phyloP scores from a whole-genome alignment of 1,284 basidiomycete species.

The Tilletia horrida region DNA sequence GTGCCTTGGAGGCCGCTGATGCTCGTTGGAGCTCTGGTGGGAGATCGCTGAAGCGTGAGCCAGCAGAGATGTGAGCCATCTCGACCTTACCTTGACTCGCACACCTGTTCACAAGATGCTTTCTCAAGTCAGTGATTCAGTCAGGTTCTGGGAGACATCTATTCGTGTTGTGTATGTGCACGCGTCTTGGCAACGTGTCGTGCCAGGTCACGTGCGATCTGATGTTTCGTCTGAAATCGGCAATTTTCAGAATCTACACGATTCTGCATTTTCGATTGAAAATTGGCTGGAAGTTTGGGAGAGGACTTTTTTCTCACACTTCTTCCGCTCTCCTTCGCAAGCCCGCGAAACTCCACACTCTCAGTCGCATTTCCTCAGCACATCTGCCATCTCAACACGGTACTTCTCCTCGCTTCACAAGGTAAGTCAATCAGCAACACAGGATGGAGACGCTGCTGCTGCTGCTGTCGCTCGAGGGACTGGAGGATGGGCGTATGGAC shows the following conservation, averaged over 20 bases:
- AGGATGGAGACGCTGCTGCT: too few species aligned
- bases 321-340: background rate
- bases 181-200: background rate
- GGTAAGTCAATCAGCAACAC: too few species aligned
- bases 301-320: background rate
- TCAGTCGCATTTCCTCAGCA: background rate
- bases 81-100: too few species aligned
- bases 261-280: background rate
- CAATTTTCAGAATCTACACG: background rate
- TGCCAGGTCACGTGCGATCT: background rate
- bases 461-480: too few species aligned
- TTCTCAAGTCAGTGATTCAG: too few species aligned
- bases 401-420: too few species aligned
- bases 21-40: background rate
- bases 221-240: background rate
- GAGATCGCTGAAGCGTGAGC: background rate
- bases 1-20: background rate
- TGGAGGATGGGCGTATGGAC: too few species aligned
- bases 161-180: background rate
- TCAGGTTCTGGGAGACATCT: too few species aligned
- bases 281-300: background rate
- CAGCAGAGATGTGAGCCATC: conserved; percentile 16
- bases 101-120: too few species aligned
- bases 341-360: background rate
- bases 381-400: background rate